Base-by-base conservation (phyloP, 352 stramenopile species). In the Globisporangium okanoganense region DNA sequence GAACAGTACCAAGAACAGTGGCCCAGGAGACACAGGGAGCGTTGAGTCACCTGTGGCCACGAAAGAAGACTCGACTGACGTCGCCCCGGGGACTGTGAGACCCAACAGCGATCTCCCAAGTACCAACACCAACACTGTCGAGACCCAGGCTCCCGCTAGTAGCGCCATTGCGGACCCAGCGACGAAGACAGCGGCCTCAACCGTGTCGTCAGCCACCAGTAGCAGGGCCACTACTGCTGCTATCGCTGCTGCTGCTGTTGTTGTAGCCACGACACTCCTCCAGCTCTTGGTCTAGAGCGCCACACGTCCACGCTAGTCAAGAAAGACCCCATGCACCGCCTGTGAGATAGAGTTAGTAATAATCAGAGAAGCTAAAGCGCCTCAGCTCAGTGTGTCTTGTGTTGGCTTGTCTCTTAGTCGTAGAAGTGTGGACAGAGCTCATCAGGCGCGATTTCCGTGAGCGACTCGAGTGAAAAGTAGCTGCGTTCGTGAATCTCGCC, bases 381-480 rank as follows among this genome's bases (percentile, higher is more conserved):
- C 4, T 40, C 10, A 40, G 35, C 20, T 22, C 16, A 7, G 18
- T 10, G 14, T 24, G 47, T 9, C 31, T 16, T 18, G 2, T 22
- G 25, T 53, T 13, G 24, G n/a, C 9, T 53, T 18, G 18, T 5
- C n/a, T 47, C 35, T 13, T 56, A 48, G 22, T 74, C 59, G 45
- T 83, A 87, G 51, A 90, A 90, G 16, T 68, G 31, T 9, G 71
- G 76, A 52, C 80, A 90, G 43, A 90, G 58, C 25, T 73, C 70
- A 36, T 88, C 78, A 9, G 80, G 76, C 1, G 60, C 36, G 24
- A 85, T 77, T n/a, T 68, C 41, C 7, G 80, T 85, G 25, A 80
- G 54, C 25, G 73, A 83, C 55, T 88, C 80, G 31, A 87, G 70
- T 12, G 78, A 85, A 52, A 86, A 88, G 55, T 80, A 82, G 50